Evolutionary conservation across 2,329 filamentous ascomycete species (phyloP).

Genomic region (Fusarium agapanthi): DNA sequence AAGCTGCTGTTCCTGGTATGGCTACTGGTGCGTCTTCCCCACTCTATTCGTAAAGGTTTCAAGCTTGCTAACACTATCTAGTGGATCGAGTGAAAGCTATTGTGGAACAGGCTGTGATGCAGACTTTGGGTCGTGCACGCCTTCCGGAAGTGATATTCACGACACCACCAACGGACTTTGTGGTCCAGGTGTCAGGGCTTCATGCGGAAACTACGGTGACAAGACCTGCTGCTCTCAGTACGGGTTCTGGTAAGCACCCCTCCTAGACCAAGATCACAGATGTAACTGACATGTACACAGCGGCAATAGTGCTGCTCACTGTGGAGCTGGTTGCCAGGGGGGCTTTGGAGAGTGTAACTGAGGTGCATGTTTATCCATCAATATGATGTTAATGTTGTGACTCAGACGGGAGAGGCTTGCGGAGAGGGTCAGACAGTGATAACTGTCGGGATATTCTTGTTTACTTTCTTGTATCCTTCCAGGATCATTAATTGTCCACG

Average conservation of each 20-base stretch:
- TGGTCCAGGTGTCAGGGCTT: conserved; percentile 44
- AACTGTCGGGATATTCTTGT: neutral
- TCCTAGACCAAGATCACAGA: neutral
- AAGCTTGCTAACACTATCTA: conserved; percentile 26
- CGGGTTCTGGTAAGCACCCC: conserved; percentile 47
- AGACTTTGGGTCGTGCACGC: conserved; percentile 48
- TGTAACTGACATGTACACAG: conserved; percentile 31
- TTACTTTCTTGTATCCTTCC: conserved; percentile 7
- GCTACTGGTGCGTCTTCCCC: conserved; percentile 48
- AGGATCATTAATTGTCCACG: neutral
- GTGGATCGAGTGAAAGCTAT: conserved; percentile 45
- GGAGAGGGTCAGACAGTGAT: neutral
- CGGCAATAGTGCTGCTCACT: conserved; percentile 42
- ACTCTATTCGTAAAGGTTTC: neutral
- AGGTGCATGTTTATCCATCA: conserved; percentile 2
- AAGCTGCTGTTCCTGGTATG: conserved; percentile 53
- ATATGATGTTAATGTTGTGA: neutral
- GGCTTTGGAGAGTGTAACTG: conserved; percentile 46
- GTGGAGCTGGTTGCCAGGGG: conserved; percentile 47
- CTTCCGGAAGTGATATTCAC: conserved; percentile 29
- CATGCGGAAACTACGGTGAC: conserved; percentile 44
- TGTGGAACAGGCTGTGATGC: conserved; percentile 52
- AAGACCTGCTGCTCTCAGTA: conserved; percentile 50
- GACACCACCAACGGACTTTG: conserved; percentile 51
- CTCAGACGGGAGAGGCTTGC: conserved; percentile 9